Evolutionary conservation across 2,329 filamentous ascomycete species (phyloP).

Genomic region (Fusarium scirpi): DNA sequence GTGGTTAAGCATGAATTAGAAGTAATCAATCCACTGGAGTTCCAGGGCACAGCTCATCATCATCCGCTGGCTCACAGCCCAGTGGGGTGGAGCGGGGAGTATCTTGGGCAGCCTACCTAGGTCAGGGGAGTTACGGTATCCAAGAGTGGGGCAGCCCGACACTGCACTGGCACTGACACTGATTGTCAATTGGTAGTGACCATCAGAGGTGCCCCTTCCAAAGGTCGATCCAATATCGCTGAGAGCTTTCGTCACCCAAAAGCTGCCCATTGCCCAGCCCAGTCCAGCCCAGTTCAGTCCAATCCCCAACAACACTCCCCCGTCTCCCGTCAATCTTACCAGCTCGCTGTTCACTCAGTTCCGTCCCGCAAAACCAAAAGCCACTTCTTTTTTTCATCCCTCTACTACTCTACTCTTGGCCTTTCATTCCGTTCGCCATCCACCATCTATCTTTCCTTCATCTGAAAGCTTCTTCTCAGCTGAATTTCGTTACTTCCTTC

Average conservation of each 20-base stretch:
- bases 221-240: constrained; percentile 41
- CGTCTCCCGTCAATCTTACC: constrained; percentile 37
- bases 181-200: constrained; percentile 11
- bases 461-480: constrained; percentile 32
- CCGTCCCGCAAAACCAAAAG: constrained; percentile 41
- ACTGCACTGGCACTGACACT: not conserved
- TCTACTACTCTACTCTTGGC: constrained; percentile 40
- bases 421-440: constrained; percentile 26
- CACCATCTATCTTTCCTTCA: constrained; percentile 29
- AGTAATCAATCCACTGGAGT: constrained; percentile 16
- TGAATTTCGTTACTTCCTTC: constrained; percentile 40
- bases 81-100: constrained; percentile 5
- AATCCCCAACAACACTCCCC: constrained; percentile 9
- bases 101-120: not conserved
- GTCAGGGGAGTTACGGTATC: not conserved
- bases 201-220: constrained; percentile 22
- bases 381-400: constrained; percentile 47
- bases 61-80: not conserved
- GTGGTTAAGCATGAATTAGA: constrained; percentile 28
- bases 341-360: constrained; percentile 32
- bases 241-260: constrained; percentile 50
- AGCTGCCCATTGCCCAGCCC: constrained; percentile 48
- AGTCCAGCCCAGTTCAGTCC: constrained; percentile 36
- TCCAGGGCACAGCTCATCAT: constrained; percentile 28
- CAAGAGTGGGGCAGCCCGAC: not conserved